phyloP scores from a whole-genome alignment of 106 monocot genomes.

The Dendrobium catenatum region DNA sequence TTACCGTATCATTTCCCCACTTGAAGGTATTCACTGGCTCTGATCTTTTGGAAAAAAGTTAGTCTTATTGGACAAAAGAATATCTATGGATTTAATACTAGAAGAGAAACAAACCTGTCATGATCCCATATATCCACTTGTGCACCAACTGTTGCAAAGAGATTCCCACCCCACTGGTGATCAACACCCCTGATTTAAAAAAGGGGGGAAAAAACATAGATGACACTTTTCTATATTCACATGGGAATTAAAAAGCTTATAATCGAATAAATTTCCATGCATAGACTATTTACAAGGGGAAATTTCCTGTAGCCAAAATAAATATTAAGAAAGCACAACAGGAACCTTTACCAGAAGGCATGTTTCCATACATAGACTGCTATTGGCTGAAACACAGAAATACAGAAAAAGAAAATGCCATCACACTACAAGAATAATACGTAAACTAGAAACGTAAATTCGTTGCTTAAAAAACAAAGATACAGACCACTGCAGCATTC shows the following conservation, averaged over 20 bases:
- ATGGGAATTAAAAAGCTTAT: neutral
- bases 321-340: slow-evolving; percentile 5
- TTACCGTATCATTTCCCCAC: slow-evolving; percentile 85
- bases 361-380: slow-evolving; percentile 78
- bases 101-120: slow-evolving; percentile 53
- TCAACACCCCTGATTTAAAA: slow-evolving; percentile 61
- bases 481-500: slow-evolving; percentile 37
- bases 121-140: slow-evolving; percentile 99
- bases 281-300: neutral
- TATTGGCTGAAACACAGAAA: slow-evolving; percentile 51
- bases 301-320: neutral
- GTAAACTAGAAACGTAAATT: neutral
- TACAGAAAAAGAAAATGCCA: slow-evolving; percentile 4
- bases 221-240: neutral
- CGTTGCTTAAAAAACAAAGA: slow-evolving; percentile 1
- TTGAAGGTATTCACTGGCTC: slow-evolving; percentile 75
- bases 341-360: slow-evolving; percentile 69
- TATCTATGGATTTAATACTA: neutral
- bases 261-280: neutral
- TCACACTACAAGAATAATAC: neutral
- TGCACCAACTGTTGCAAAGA: slow-evolving; percentile 92
- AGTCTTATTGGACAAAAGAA: neutral
- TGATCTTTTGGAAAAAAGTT: slow-evolving; percentile 42
- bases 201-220: neutral
- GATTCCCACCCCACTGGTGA: slow-evolving; percentile 85